These are phyloP conservation scores for Phialocephala subalpina DNA, from an alignment of 2,329 filamentous ascomycete species.

Conservation along the genomic window DNA sequence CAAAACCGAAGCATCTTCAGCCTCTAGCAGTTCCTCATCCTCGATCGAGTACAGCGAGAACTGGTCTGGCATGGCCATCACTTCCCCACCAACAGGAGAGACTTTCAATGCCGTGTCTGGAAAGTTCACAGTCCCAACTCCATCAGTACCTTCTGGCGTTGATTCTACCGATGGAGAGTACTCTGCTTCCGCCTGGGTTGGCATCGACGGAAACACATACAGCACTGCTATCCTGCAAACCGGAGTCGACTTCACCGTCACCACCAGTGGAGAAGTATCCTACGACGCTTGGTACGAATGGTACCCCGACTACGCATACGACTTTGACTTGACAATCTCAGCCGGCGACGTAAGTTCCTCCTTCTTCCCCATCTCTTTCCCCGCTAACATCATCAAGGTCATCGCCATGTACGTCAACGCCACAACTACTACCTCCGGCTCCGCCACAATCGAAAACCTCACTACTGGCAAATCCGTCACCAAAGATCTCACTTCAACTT, in stretches of 20 bases:
- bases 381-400: conserved; percentile 51
- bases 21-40: not conserved
- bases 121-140: conserved; percentile 47
- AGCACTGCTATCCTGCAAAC: conserved; percentile 60
- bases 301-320: conserved; percentile 62
- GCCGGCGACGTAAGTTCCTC: conserved; percentile 48
- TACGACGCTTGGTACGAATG: conserved; percentile 68
- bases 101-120: conserved; percentile 47
- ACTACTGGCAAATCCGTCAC: conserved; percentile 52
- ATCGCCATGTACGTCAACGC: conserved; percentile 50
- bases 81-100: conserved; percentile 35
- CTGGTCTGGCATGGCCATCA: conserved; percentile 50
- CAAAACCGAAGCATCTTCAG: conserved; percentile 3
- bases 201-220: conserved; percentile 69
- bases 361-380: conserved; percentile 50
- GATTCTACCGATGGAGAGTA: conserved; percentile 18
- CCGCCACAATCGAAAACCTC: conserved; percentile 53
- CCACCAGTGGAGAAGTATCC: conserved; percentile 42
- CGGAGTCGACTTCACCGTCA: conserved; percentile 60
- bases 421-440: conserved; percentile 49
- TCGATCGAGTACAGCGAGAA: conserved; percentile 41
- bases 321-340: conserved; percentile 54
- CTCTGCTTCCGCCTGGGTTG: conserved; percentile 56
- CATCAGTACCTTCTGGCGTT: conserved; percentile 38
- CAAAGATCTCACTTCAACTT: conserved; percentile 49